A percentile compares a stretch with the other conserved stretches of the same genome.
phyloP scores from a whole-genome alignment of 1,284 basidiomycete species.

The Marasmius tenuissimus region DNA sequence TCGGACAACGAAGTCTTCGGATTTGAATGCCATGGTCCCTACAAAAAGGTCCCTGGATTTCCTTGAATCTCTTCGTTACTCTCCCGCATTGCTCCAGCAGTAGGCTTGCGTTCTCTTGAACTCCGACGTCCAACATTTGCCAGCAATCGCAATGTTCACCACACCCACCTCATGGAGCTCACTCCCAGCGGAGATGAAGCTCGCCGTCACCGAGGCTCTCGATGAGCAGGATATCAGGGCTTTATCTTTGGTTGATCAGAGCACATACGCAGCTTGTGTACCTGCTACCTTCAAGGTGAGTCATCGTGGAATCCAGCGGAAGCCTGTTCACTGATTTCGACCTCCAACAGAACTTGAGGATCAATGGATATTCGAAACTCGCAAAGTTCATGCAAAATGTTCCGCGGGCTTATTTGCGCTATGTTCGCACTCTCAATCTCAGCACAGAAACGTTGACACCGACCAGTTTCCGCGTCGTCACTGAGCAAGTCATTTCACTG shows the following conservation, averaged over 20 bases:
- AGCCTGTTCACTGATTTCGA: background rate
- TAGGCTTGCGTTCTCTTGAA: background rate
- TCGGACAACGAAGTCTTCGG: background rate
- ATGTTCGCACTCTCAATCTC: conserved; percentile 58
- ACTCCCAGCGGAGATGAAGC: conserved; percentile 67
- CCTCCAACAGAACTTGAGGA: conserved; percentile 43
- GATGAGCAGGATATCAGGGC: conserved; percentile 42
- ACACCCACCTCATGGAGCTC: conserved; percentile 43
- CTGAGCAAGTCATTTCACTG: conserved; percentile 50
- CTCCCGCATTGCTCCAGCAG: background rate
- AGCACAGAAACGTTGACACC: conserved; percentile 16
- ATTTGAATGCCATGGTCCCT: background rate
- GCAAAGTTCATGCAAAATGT: conserved; percentile 54
- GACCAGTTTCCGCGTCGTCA: conserved; percentile 23
- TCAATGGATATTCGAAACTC: conserved; percentile 46
- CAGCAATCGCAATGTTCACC: conserved; percentile 7
- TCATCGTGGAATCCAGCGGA: conserved; percentile 7
- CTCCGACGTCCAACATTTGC: background rate
- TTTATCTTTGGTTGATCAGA: conserved; percentile 42
- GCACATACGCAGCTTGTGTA: conserved; percentile 53
- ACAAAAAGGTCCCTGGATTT: background rate
- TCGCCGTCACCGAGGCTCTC: conserved; percentile 54
- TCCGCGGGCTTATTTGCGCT: conserved; percentile 49
- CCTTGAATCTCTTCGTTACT: background rate
- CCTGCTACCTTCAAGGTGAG: conserved; percentile 59